phyloP scores from a whole-genome alignment of 78 protist genomes.

The Dictyostelium purpureum region DNA sequence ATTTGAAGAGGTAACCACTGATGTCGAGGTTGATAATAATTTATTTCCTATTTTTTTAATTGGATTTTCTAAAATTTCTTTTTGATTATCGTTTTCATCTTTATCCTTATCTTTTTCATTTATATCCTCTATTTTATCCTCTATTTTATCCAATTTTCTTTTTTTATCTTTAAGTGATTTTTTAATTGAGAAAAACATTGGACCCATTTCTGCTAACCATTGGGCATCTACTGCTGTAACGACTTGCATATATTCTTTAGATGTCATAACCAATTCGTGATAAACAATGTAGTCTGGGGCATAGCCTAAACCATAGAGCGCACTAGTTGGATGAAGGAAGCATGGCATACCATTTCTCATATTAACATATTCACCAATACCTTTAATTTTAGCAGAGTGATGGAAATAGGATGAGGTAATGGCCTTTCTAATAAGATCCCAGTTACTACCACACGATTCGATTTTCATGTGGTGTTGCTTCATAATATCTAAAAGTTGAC shows the following conservation, averaged over 20 bases:
- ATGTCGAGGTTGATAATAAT: background rate
- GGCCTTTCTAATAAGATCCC: constrained; percentile 94
- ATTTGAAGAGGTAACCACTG: background rate
- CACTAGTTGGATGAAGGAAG: constrained; percentile 96
- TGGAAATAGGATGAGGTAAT: constrained; percentile 94
- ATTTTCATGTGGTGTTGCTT: constrained; percentile 55
- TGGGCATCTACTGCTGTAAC: constrained; percentile 98
- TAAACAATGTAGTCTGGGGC: constrained; percentile 99
- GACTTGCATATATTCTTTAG: constrained; percentile 97
- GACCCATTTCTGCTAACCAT: constrained; percentile 98
- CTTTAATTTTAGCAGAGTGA: constrained; percentile 91
- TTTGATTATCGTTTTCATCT: background rate
- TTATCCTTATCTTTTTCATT: background rate
- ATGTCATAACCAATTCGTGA: constrained; percentile 98
- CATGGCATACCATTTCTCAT: constrained; percentile 97
- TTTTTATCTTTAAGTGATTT: constrained; percentile 41
- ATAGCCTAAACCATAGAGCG: constrained; percentile 93
- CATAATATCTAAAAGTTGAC: constrained; percentile 96
- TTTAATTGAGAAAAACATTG: constrained; percentile 88
- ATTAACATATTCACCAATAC: constrained; percentile 96
- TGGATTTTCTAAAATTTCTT: background rate
- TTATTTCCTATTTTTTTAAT: background rate
- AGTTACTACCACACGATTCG: constrained; percentile 84
- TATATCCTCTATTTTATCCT: background rate
- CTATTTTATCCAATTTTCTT: constrained; percentile 1